Evolutionary conservation across 2,329 filamentous ascomycete species (phyloP).

Genomic region (Blumeria hordei): DNA sequence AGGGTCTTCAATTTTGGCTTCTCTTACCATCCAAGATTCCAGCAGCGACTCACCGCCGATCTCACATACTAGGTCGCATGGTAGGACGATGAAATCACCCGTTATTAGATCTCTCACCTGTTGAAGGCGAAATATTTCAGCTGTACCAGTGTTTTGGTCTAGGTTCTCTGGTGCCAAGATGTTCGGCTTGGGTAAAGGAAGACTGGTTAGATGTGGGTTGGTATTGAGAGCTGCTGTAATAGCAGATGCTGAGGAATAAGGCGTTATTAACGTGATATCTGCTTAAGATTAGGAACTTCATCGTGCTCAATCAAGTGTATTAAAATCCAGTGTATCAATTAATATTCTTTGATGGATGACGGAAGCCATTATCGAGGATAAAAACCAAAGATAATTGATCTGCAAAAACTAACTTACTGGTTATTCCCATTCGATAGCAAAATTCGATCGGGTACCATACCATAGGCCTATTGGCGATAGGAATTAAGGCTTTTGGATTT

Average conservation of each 20-base stretch:
- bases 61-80: slow-evolving; percentile 85
- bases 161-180: slow-evolving; percentile 54
- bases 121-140: slow-evolving; percentile 62
- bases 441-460: slow-evolving; percentile 77
- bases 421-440: slow-evolving; percentile 60
- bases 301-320: not conserved
- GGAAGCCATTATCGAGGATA: too few relatives aligned
- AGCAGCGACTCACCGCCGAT: slow-evolving; percentile 60
- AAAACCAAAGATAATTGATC: not conserved
- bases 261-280: slow-evolving; percentile 41
- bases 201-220: slow-evolving; percentile 50
- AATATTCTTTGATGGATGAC: too few relatives aligned
- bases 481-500: slow-evolving; percentile 59
- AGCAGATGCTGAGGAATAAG: slow-evolving; percentile 37
- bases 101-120: slow-evolving; percentile 60
- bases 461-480: slow-evolving; percentile 69
- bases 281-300: slow-evolving; percentile 3
- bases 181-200: slow-evolving; percentile 49
- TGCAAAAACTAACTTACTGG: slow-evolving; percentile 25
- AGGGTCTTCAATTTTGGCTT: slow-evolving; percentile 42
- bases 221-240: slow-evolving; percentile 49
- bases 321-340: too few relatives aligned
- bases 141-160: slow-evolving; percentile 68
- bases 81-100: slow-evolving; percentile 70
- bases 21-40: slow-evolving; percentile 78